A percentile compares a stretch with the other conserved stretches of the same genome.
Conservation (phyloP, 768 basidiomycete species). For the Mycena filopes region DNA sequence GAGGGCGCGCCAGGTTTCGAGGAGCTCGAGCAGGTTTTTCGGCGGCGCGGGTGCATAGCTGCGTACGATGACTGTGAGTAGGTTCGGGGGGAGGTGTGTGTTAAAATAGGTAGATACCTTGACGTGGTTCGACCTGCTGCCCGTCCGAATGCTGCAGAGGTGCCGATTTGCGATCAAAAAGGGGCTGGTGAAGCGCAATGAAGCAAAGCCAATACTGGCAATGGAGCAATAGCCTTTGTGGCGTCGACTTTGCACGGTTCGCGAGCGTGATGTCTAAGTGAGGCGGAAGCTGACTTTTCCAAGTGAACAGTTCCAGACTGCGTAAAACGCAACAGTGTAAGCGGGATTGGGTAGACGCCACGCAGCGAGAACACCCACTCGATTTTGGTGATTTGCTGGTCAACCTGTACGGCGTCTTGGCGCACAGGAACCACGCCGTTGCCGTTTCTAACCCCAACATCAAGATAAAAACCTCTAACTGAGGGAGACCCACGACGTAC, state of each 20-base stretch:
- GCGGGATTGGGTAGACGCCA: no score
- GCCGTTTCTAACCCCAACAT: conserved; percentile 8
- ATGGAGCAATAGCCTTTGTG: conserved; percentile 48
- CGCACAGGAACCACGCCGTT: conserved; percentile 11
- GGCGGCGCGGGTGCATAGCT: conserved; percentile 48
- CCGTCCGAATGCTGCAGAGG: conserved; percentile 13
- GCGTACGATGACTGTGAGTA: background rate
- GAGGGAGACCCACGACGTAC: conserved; percentile 34
- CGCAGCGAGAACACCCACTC: conserved; percentile 25
- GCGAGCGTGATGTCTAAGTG: conserved; percentile 43
- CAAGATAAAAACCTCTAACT: background rate
- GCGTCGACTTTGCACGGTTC: conserved; percentile 37
- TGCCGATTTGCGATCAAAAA: conserved; percentile 23
- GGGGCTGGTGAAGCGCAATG: conserved; percentile 51
- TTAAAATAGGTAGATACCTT: conserved; percentile 12
- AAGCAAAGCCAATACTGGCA: conserved; percentile 47
- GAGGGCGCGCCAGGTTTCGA: conserved; percentile 44
- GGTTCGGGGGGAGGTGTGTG: no score
- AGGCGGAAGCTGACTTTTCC: conserved; percentile 39
- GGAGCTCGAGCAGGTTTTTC: conserved; percentile 47
- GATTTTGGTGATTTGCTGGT: conserved; percentile 33
- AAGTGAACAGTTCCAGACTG: conserved; percentile 32
- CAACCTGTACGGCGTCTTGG: background rate
- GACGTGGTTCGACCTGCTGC: conserved; percentile 27
- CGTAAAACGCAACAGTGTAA: background rate